Evolutionary conservation across 352 stramenopile genomes (phyloP).

Genomic region (Pseudoperonospora humuli): DNA sequence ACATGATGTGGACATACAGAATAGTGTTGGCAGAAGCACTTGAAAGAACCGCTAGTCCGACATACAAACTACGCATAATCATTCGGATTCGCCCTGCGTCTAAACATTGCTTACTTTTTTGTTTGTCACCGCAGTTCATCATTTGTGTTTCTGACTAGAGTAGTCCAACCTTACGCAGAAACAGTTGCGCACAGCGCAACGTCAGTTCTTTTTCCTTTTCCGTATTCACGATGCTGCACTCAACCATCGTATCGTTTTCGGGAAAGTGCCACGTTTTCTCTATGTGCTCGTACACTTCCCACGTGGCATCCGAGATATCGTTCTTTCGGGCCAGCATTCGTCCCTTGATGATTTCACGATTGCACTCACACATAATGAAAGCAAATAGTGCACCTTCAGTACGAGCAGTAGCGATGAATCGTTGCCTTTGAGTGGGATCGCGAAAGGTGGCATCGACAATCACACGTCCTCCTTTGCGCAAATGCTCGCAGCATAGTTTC

Average conservation of each 20-base stretch:
- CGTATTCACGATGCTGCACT: conserved; percentile 52
- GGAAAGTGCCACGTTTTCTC: conserved; percentile 38
- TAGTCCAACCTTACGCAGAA: conserved; percentile 50
- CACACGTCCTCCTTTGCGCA: conserved; percentile 45
- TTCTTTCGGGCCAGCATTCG: conserved; percentile 52
- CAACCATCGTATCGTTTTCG: conserved; percentile 26
- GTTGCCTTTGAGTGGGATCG: conserved; percentile 30
- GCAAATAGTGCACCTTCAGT: conserved; percentile 47
- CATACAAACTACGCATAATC: not conserved
- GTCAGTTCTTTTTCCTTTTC: conserved; percentile 68
- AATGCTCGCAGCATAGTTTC: conserved; percentile 19
- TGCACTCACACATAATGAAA: conserved; percentile 51
- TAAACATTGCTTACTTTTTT: conserved; percentile 3
- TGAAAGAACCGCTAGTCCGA: not conserved
- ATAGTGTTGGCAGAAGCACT: conserved; percentile 3
- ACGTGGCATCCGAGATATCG: conserved; percentile 59
- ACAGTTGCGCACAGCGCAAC: conserved; percentile 39
- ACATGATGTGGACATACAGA: conserved; percentile 7
- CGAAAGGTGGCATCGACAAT: conserved; percentile 59
- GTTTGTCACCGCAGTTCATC: not conserved
- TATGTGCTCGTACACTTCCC: conserved; percentile 61
- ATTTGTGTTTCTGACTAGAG: conserved; percentile 14
- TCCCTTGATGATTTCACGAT: conserved; percentile 60
- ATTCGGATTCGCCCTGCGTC: not conserved
- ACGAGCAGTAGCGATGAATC: conserved; percentile 34